A percentile compares a stretch with the other conserved stretches of the same genome.
Conservation (phyloP, 108 stramenopile genomes). For the Asterionellopsis glacialis region DNA sequence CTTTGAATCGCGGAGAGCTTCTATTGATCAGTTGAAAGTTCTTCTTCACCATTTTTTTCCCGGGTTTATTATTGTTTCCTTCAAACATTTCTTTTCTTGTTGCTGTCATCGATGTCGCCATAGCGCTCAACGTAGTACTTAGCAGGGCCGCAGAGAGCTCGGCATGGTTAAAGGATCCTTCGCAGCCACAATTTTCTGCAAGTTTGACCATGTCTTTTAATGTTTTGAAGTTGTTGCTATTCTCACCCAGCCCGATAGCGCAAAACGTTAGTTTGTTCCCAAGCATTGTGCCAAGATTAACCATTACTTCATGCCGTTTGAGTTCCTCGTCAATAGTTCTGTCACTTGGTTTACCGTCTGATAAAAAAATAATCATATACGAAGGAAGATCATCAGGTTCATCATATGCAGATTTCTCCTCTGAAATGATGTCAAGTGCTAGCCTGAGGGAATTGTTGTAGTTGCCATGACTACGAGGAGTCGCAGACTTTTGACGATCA, state of each 20-base stretch:
- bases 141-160: conserved; percentile 9
- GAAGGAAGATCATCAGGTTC: too few relatives aligned
- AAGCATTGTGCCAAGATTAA: too few relatives aligned
- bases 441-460: conserved; percentile 33
- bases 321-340: too few relatives aligned
- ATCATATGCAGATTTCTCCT: conserved; percentile 1
- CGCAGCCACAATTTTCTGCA: conserved; percentile 3
- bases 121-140: conserved; percentile 20
- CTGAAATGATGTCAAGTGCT: conserved; percentile 25
- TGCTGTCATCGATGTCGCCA: conserved; percentile 38
- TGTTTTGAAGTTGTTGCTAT: conserved; percentile 5
- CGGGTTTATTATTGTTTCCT: conserved; percentile 11
- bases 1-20: too few relatives aligned
- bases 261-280: too few relatives aligned
- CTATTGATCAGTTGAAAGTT: conserved; percentile 1
- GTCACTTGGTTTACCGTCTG: too few relatives aligned
- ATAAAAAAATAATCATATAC: too few relatives aligned
- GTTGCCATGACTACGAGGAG: conserved; percentile 29
- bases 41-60: conserved; percentile 27
- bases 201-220: conserved; percentile 20
- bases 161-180: conserved; percentile 18
- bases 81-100: conserved; percentile 26
- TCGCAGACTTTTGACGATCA: conserved; percentile 19
- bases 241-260: too few relatives aligned
- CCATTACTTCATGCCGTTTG: too few relatives aligned